Conservation (phyloP, 495 filamentous ascomycete species). For the Chaetomium fimeti region DNA sequence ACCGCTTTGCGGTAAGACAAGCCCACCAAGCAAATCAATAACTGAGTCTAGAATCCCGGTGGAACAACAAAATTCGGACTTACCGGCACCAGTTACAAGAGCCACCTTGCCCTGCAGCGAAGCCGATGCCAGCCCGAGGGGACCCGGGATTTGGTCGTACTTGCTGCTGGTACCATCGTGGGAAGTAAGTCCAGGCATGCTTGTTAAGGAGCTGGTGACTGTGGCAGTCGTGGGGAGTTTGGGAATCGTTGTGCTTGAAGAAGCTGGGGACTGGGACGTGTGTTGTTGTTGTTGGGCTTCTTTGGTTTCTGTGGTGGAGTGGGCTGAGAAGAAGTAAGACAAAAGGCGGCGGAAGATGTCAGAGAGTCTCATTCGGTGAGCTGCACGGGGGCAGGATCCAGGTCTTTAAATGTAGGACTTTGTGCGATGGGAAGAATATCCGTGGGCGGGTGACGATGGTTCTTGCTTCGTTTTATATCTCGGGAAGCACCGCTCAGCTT, state of each 20-base stretch:
- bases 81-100: conserved; percentile 50
- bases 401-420: background rate
- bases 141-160: conserved; percentile 49
- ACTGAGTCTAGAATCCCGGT: background rate
- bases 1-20: background rate
- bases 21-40: background rate
- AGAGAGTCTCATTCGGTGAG: conserved; percentile 27
- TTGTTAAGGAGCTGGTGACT: background rate
- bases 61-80: conserved; percentile 15
- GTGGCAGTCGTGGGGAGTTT: conserved; percentile 12
- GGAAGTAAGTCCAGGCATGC: conserved; percentile 42
- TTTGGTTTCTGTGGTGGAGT: conserved; percentile 25
- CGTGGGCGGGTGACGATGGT: background rate
- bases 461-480: conserved; percentile 7
- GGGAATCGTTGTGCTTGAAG: conserved; percentile 22
- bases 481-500: background rate
- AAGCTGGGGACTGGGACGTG: conserved; percentile 10
- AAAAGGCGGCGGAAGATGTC: conserved; percentile 31
- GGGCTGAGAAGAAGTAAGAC: conserved; percentile 29
- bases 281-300: conserved; percentile 20
- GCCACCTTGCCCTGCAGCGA: conserved; percentile 54
- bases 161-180: conserved; percentile 30
- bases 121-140: conserved; percentile 49
- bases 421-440: background rate
- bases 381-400: background rate